Evolutionary conservation across 768 basidiomycete genomes (phyloP).

Genomic region (Xanthoconium stramineum): DNA sequence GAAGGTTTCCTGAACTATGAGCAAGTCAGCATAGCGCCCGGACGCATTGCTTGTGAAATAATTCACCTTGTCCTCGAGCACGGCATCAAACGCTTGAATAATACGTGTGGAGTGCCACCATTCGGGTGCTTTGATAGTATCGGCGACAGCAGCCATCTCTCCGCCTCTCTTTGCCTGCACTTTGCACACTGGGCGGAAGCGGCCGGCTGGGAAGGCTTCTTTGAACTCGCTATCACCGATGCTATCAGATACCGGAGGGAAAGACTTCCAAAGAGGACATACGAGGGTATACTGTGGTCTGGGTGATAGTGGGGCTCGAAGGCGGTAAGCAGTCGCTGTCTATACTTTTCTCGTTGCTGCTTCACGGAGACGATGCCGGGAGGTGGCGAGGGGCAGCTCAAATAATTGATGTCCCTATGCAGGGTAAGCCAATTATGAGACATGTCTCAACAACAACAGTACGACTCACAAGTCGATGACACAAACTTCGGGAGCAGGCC

Average conservation of each 20-base stretch:
- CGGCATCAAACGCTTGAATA: constrained; percentile 85
- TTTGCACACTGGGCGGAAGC: constrained; percentile 88
- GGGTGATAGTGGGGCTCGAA: constrained; percentile 88
- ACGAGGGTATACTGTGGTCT: constrained; percentile 82
- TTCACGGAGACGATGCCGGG: constrained; percentile 70
- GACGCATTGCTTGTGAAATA: background rate
- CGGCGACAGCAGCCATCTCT: constrained; percentile 78
- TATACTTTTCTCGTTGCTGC: constrained; percentile 77
- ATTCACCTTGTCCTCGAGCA: constrained; percentile 77
- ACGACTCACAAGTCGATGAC: constrained; percentile 76
- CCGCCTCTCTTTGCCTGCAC: constrained; percentile 83
- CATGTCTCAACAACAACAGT: background rate
- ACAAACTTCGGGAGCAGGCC: constrained; percentile 77
- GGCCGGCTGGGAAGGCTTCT: constrained; percentile 89
- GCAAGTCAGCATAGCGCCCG: constrained; percentile 2
- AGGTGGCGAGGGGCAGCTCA: constrained; percentile 83
- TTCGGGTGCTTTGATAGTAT: constrained; percentile 84
- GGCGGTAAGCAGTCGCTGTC: constrained; percentile 67
- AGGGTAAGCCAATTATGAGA: constrained; percentile 4
- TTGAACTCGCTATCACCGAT: constrained; percentile 75
- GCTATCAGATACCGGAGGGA: background rate
- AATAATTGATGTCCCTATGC: constrained; percentile 71
- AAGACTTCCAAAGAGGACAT: constrained; percentile 6
- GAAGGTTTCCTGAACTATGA: constrained; percentile 85
- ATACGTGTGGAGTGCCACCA: constrained; percentile 96